These are phyloP conservation scores for Ettlia oleoabundans DNA, from an alignment of 139 green algal genomes.

Conservation along the genomic window DNA sequence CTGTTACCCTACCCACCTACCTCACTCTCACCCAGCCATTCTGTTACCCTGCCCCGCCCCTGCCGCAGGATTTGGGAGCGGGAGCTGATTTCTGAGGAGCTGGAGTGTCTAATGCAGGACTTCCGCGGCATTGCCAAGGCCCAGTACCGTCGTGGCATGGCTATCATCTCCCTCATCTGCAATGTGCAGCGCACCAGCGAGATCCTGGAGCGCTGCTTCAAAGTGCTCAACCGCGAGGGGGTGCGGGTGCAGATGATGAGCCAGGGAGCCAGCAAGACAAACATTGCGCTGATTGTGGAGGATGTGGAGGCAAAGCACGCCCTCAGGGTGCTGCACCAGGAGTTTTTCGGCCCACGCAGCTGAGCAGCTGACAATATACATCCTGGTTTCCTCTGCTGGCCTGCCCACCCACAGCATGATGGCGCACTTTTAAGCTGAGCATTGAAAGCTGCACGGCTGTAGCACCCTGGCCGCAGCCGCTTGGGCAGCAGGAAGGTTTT, in stretches of 20 bases:
- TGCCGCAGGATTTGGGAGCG: constrained; percentile 64
- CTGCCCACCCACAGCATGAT: no score
- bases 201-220: constrained; percentile 76
- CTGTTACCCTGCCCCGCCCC: no score
- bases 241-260: constrained; percentile 81
- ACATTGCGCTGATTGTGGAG: constrained; percentile 87
- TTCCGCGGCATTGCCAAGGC: constrained; percentile 72
- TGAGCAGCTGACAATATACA: no score
- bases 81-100: constrained; percentile 80
- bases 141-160: constrained; percentile 65
- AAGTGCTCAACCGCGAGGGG: constrained; percentile 15
- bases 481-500: no score
- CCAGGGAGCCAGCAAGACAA: constrained; percentile 83
- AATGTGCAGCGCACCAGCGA: constrained; percentile 85
- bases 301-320: constrained; percentile 58
- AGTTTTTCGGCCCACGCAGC: constrained; percentile 77
- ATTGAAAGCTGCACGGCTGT: no score
- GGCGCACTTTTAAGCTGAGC: no score
- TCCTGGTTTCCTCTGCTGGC: no score
- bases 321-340: constrained; percentile 71
- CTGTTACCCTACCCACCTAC: no score
- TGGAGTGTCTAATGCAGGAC: constrained; percentile 71
- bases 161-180: constrained; percentile 96
- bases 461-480: no score
- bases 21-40: no score